A percentile compares a stretch with the other conserved stretches of the same genome.
These are phyloP conservation scores for Aphanomyces stellatus DNA, from an alignment of 352 stramenopile genomes.

Conservation along the genomic window DNA sequence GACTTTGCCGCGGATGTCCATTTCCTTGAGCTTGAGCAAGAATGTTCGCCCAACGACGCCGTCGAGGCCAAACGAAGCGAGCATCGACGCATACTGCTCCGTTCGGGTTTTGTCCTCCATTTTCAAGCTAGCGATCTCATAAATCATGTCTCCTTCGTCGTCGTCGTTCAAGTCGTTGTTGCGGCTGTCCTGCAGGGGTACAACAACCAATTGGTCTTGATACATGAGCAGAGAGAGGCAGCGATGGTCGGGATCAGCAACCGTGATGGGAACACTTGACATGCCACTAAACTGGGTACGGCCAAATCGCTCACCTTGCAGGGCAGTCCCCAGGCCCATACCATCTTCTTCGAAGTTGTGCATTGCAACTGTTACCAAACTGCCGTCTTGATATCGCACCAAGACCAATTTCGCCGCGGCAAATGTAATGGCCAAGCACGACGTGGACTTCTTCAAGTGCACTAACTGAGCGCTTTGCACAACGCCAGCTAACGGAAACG, in stretches of 20 bases:
- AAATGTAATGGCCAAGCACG: constrained; percentile 71
- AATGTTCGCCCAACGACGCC: constrained; percentile 70
- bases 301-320: constrained; percentile 73
- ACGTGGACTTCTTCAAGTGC: constrained; percentile 52
- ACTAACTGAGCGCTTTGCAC: constrained; percentile 65
- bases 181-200: constrained; percentile 70
- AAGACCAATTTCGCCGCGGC: constrained; percentile 69
- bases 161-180: constrained; percentile 71
- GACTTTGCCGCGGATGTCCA: constrained; percentile 71
- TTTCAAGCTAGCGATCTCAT: constrained; percentile 21
- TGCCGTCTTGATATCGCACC: constrained; percentile 53
- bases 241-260: constrained; percentile 64
- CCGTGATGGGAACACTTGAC: constrained; percentile 35
- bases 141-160: constrained; percentile 36
- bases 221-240: constrained; percentile 81
- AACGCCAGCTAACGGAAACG: constrained; percentile 63
- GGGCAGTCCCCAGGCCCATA: constrained; percentile 64
- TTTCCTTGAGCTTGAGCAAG: constrained; percentile 52
- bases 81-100: constrained; percentile 47
- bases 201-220: constrained; percentile 68
- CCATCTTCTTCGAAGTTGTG: constrained; percentile 73
- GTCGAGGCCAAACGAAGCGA: constrained; percentile 34
- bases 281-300: constrained; percentile 65
- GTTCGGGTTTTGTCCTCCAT: constrained; percentile 46
- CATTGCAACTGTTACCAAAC: constrained; percentile 62